Base-by-base conservation (phyloP, 2,329 filamentous ascomycete genomes). In the Trichocomaceae sp. region DNA sequence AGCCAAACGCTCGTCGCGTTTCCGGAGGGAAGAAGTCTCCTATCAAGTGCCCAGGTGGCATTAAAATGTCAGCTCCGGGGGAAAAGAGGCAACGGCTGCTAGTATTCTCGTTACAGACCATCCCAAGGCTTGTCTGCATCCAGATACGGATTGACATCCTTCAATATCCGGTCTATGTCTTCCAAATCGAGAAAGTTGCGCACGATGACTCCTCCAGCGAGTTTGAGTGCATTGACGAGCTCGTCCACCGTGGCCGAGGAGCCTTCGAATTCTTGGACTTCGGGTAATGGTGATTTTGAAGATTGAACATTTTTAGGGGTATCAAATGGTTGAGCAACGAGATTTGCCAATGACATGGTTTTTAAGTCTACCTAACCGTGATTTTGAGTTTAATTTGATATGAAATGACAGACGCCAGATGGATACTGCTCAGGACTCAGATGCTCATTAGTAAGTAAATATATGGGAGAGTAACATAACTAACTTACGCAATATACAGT, bases 101-200 rank as follows among this genome's bases (percentile, higher is more conserved):
- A 8, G 13, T 35, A 35, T 5, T 35, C 15, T 15, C 8, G 7
- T 7, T 33, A 35, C 31, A 15, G 13, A 35, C 47, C 47, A 37
- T 49, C 31, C 47, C 47, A 49, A 15, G 31, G 47, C 31, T 22
- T 49, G 29, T 49, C 31, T 33, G 26, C n/a, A 15, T 49, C 47
- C 17, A 49, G 19, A 20, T 22, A 49, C n/a, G 47, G 47, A 33
- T 35, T 33, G 19, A 49, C 47, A 37, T 49, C 47, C 15, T 19
- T 15, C 47, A 33, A n/a, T 33, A 49, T 35, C 15, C 13, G 47
- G 78, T 78, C 31, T 15, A 35, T 35, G 12, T 37, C 47, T 49
- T 37, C 15, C 9, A 35, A n/a, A 19, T n/a, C 20, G 12, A 49
- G 19, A n/a, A 49, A 19, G 23, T 49, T 49, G 31, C 31, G 47